These are phyloP conservation scores for Xylaria sp. DNA, from an alignment of 2,329 filamentous ascomycete species.

Conservation along the genomic window DNA sequence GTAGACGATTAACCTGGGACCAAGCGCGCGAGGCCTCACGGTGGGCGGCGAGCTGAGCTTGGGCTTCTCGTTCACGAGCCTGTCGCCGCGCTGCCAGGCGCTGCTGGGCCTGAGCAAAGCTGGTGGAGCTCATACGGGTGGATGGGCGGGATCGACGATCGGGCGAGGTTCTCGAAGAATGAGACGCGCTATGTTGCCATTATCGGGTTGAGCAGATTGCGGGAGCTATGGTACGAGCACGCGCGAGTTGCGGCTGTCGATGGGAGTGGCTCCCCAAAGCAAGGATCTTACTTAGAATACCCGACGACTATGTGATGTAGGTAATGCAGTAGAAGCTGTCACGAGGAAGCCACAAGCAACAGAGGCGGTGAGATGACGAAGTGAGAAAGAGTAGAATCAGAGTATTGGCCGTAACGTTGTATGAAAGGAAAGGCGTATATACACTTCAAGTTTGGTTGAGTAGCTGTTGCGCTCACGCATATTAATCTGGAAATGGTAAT, in stretches of 20 bases:
- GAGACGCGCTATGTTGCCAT: slow-evolving; percentile 26
- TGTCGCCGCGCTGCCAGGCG: slow-evolving; percentile 84
- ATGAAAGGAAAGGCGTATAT: not conserved
- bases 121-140: slow-evolving; percentile 62
- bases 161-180: not conserved
- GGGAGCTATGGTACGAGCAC: not conserved
- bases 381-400: not conserved
- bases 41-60: slow-evolving; percentile 64
- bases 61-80: slow-evolving; percentile 75
- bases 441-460: not conserved
- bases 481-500: not conserved
- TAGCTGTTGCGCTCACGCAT: not conserved
- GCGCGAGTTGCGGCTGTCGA: slow-evolving; percentile 5
- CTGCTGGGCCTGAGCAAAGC: slow-evolving; percentile 90
- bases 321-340: slow-evolving; percentile 5
- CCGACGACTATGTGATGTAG: no score
- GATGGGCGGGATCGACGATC: slow-evolving; percentile 4
- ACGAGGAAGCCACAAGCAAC: not conserved
- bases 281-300: not conserved
- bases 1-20: slow-evolving; percentile 66
- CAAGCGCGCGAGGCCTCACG: slow-evolving; percentile 65
- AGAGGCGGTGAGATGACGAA: slow-evolving; percentile 1
- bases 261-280: not conserved
- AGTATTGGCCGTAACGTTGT: slow-evolving; percentile 18
- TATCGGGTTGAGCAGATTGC: not conserved